Evolutionary conservation across 139 green algal genomes (phyloP).

Genomic region (Ulvella scutata): DNA sequence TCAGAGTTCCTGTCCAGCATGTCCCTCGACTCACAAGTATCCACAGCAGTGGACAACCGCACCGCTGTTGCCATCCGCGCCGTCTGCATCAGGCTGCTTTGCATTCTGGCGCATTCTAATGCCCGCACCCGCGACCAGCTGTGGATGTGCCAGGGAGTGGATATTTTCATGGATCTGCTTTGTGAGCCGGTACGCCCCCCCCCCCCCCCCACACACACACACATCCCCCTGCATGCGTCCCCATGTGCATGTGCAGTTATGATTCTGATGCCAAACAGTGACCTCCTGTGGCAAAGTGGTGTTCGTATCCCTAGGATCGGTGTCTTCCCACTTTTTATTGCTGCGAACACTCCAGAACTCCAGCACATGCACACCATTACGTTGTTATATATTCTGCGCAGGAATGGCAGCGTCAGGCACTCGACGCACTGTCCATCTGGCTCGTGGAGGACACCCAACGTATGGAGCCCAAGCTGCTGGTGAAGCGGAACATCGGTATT

Average conservation of each 20-base stretch:
- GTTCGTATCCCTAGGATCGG: no score
- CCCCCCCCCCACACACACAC: no score
- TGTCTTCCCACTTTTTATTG: no score
- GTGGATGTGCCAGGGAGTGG: conserved; percentile 37
- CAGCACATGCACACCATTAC: no score
- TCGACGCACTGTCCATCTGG: background rate
- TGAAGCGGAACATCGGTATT: background rate
- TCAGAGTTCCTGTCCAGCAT: background rate
- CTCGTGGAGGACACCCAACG: conserved; percentile 1
- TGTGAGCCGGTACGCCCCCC: conserved; percentile 16
- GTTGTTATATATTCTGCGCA: no score
- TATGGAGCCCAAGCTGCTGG: background rate
- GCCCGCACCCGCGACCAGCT: conserved; percentile 32
- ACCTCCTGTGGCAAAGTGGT: no score
- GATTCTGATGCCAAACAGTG: no score
- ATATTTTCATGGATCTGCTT: conserved; percentile 53
- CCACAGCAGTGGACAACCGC: background rate
- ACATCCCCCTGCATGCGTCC: no score
- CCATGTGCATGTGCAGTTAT: no score
- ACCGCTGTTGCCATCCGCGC: background rate
- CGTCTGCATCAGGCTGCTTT: conserved; percentile 27
- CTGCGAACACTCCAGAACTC: no score
- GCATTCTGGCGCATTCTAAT: conserved; percentile 38
- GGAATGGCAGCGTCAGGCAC: background rate
- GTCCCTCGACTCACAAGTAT: background rate